Conservation (phyloP, 345 rosid species). For the Lagerstroemia speciosa region DNA sequence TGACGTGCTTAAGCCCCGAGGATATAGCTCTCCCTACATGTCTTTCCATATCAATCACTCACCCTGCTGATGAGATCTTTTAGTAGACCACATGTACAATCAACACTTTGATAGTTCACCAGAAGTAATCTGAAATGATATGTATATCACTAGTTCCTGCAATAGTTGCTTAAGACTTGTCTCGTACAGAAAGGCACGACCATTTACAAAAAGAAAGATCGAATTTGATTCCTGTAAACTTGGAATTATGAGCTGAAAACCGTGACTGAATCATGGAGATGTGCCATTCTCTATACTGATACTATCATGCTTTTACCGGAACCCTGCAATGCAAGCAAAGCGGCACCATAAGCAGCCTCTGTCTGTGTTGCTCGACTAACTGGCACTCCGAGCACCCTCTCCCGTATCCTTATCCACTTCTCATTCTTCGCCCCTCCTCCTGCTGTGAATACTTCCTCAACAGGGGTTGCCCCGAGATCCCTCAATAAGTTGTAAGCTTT, state of each 20-base stretch:
- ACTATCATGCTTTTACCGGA: conserved; percentile 12
- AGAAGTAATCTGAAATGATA: too few relatives aligned
- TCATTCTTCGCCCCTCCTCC: conserved; percentile 85
- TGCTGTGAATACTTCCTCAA: conserved; percentile 69
- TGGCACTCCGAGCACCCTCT: conserved; percentile 61
- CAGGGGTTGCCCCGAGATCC: conserved; percentile 72
- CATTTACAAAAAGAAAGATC: too few relatives aligned
- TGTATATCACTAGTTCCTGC: too few relatives aligned
- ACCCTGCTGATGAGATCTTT: too few relatives aligned
- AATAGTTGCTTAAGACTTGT: too few relatives aligned
- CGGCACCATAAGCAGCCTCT: conserved; percentile 93
- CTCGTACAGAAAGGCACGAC: neutral
- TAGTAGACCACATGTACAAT: too few relatives aligned
- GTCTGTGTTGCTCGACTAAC: conserved; percentile 62
- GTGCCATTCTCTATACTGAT: neutral
- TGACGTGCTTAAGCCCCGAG: too few relatives aligned
- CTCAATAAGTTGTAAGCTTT: conserved; percentile 62
- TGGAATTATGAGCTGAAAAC: neutral
- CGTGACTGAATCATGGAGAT: neutral
- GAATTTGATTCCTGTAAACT: too few relatives aligned
- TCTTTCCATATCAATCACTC: too few relatives aligned
- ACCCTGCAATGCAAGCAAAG: conserved; percentile 68
- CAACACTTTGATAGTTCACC: too few relatives aligned
- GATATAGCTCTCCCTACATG: too few relatives aligned
- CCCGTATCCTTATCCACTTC: conserved; percentile 70